Conservation (phyloP, 2,329 filamentous ascomycete species). For the Eutypella sp. region DNA sequence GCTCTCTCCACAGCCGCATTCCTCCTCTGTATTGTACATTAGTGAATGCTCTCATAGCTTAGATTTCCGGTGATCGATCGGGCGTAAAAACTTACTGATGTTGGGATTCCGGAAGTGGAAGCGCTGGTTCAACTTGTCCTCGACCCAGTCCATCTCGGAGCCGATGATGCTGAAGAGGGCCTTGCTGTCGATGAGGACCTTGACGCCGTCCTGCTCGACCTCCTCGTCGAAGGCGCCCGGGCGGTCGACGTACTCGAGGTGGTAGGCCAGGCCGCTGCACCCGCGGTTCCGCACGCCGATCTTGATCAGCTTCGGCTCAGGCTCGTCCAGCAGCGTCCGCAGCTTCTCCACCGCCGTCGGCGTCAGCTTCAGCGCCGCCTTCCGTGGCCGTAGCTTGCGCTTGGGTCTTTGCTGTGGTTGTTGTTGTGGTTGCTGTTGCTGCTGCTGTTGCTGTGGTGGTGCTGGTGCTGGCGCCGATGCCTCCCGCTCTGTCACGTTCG, state of each 20-base stretch:
- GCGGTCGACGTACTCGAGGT: constrained; percentile 93
- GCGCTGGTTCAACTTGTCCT: constrained; percentile 86
- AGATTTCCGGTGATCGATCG: too few species aligned
- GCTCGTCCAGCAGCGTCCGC: constrained; percentile 70
- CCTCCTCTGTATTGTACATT: constrained; percentile 61
- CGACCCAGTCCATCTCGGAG: constrained; percentile 98
- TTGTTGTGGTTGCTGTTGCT: constrained; percentile 3
- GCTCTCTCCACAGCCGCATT: constrained; percentile 92
- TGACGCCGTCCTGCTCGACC: constrained; percentile 93
- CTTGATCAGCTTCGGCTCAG: constrained; percentile 87
- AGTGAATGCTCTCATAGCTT: constrained; percentile 23
- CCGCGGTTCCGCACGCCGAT: constrained; percentile 92
- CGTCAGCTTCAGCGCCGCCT: constrained; percentile 86
- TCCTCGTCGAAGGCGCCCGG: constrained; percentile 82
- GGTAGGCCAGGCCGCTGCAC: constrained; percentile 88
- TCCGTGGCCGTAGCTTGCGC: constrained; percentile 71
- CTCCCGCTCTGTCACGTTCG: neutral
- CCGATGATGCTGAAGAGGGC: constrained; percentile 97
- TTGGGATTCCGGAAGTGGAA: constrained; percentile 98
- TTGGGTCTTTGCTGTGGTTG: constrained; percentile 44
- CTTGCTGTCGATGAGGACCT: constrained; percentile 94
- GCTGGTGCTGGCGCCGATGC: neutral
- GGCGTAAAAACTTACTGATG: constrained; percentile 68
- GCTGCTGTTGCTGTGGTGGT: constrained; percentile 2
- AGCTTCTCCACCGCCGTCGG: constrained; percentile 76